A percentile compares a stretch with the other conserved stretches of the same genome.
Evolutionary conservation across 2,329 filamentous ascomycete species (phyloP).

Genomic region (Sarocladiaceae sp.): DNA sequence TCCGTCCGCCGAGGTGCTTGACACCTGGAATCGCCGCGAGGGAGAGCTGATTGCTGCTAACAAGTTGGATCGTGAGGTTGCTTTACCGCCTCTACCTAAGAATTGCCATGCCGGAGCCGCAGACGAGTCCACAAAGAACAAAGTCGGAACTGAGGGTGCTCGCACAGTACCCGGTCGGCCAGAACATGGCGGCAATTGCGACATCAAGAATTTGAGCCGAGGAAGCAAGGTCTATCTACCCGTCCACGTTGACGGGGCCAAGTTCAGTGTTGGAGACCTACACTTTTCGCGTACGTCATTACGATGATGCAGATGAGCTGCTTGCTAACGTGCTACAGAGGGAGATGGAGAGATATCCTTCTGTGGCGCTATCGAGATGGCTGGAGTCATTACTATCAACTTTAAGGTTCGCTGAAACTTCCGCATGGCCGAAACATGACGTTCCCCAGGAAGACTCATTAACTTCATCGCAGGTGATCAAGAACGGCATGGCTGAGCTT

Average conservation of each 20-base stretch:
- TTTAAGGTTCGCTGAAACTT: conserved; percentile 46
- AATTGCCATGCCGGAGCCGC: conserved; percentile 71
- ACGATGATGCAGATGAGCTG: no score
- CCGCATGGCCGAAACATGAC: no score
- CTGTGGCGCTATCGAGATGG: conserved; percentile 91
- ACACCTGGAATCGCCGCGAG: conserved; percentile 81
- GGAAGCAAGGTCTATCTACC: conserved; percentile 83
- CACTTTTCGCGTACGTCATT: conserved; percentile 61
- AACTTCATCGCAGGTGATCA: conserved; percentile 32
- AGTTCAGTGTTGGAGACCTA: conserved; percentile 85
- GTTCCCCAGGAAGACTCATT: no score
- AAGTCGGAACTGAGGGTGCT: conserved; percentile 73
- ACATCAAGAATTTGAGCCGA: conserved; percentile 81
- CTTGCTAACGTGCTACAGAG: conserved; percentile 36
- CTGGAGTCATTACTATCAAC: conserved; percentile 84
- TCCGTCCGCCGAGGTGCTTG: conserved; percentile 72
- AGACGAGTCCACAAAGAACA: conserved; percentile 52
- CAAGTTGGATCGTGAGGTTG: conserved; percentile 58
- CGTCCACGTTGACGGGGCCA: conserved; percentile 80
- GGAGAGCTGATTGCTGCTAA: conserved; percentile 60
- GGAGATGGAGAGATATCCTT: conserved; percentile 91
- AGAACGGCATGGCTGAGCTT: conserved; percentile 69
- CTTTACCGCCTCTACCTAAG: conserved; percentile 67
- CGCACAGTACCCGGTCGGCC: conserved; percentile 80
- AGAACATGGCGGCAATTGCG: conserved; percentile 86